A percentile compares a stretch with the other conserved stretches of the same genome.
Conservation (phyloP, 306 rosid species). For the Vicia villosa region DNA sequence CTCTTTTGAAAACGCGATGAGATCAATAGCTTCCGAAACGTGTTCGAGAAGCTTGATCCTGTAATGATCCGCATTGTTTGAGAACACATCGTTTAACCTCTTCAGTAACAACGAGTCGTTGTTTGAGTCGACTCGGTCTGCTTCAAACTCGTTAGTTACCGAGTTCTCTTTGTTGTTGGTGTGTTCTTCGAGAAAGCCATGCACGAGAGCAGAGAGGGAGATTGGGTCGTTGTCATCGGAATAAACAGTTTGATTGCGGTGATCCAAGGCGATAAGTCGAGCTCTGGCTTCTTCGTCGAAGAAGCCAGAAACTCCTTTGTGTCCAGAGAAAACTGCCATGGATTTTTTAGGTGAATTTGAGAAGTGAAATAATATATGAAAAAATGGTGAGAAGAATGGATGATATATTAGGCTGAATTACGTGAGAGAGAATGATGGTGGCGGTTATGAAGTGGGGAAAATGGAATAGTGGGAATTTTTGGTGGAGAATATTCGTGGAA, state of each 20-base stretch:
- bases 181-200: slow-evolving; percentile 47
- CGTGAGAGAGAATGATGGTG: not conserved
- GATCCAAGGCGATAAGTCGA: slow-evolving; percentile 41
- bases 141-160: slow-evolving; percentile 32
- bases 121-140: slow-evolving; percentile 44
- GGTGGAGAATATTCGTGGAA: slow-evolving; percentile 28
- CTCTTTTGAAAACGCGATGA: slow-evolving; percentile 24
- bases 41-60: slow-evolving; percentile 40
- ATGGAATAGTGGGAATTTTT: not conserved
- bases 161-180: not conserved
- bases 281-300: slow-evolving; percentile 55
- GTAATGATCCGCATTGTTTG: slow-evolving; percentile 43
- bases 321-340: slow-evolving; percentile 42
- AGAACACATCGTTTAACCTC: not conserved
- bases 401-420: not conserved
- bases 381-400: not conserved
- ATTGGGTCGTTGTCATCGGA: slow-evolving; percentile 47
- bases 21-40: slow-evolving; percentile 45
- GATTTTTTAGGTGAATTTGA: not conserved
- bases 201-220: slow-evolving; percentile 63
- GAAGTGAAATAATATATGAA: not conserved
- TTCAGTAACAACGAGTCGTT: not conserved
- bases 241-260: not conserved
- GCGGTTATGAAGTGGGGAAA: not conserved
- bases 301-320: slow-evolving; percentile 54